These are phyloP conservation scores for Beta macrorhiza DNA, from an alignment of 179 eudicot genomes.

Conservation along the genomic window DNA sequence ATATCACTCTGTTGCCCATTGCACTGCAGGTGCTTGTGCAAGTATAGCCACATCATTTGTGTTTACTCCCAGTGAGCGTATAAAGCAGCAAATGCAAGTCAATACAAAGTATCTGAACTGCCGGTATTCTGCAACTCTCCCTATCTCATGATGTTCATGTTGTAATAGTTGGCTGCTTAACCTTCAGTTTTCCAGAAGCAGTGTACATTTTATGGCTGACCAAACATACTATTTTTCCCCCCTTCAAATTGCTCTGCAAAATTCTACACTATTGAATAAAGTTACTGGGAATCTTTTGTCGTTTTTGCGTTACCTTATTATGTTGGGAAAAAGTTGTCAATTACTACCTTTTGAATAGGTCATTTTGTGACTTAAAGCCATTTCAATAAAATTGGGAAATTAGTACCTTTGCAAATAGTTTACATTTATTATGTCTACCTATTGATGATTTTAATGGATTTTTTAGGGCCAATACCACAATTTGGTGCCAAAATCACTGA, in stretches of 20 bases:
- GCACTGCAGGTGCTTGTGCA: conserved; percentile 94
- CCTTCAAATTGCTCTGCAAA: not conserved
- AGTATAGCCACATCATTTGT: conserved; percentile 93
- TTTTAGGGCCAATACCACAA: too few species aligned
- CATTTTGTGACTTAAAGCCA: too few species aligned
- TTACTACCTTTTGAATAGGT: not conserved
- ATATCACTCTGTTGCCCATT: conserved; percentile 82
- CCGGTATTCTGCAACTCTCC: conserved; percentile 50
- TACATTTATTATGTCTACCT: too few species aligned
- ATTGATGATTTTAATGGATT: too few species aligned
- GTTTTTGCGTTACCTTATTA: not conserved
- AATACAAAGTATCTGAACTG: conserved; percentile 78
- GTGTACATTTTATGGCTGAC: conserved; percentile 8
- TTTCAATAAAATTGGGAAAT: too few species aligned
- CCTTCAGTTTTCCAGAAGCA: not conserved
- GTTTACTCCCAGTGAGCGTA: conserved; percentile 93
- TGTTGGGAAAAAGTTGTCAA: not conserved
- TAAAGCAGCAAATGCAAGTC: conserved; percentile 99
- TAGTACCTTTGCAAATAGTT: too few species aligned
- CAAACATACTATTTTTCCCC: conserved; percentile 8
- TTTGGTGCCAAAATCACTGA: too few species aligned
- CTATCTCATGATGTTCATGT: conserved; percentile 10
- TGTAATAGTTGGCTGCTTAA: conserved; percentile 4
- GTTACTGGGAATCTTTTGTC: conserved; percentile 4
- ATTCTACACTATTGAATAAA: not conserved